A percentile compares a stretch with the other conserved stretches of the same genome.
These are phyloP conservation scores for Obelidium mucronatum DNA, from an alignment of 192 early-diverging fungal species.

Conservation along the genomic window DNA sequence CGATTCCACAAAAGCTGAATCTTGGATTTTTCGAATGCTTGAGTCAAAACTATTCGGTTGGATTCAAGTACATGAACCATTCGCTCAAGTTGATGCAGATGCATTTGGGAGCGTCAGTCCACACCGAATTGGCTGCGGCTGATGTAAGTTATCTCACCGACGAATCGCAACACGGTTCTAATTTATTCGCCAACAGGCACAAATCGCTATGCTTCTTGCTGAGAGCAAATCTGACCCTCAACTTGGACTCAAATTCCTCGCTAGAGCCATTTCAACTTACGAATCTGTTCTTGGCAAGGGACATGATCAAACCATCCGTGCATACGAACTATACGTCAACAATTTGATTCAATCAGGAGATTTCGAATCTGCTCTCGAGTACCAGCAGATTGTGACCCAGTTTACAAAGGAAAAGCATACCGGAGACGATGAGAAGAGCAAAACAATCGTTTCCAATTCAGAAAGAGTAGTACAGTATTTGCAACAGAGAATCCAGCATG, in stretches of 20 bases:
- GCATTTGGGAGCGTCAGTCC: slow-evolving; percentile 69
- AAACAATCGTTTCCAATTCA: slow-evolving; percentile 20
- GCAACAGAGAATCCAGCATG: not conserved
- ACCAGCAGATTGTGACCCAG: slow-evolving; percentile 33
- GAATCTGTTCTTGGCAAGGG: slow-evolving; percentile 71
- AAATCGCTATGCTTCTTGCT: slow-evolving; percentile 78
- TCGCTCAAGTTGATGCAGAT: slow-evolving; percentile 83
- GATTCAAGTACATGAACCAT: slow-evolving; percentile 82
- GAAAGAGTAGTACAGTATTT: not conserved
- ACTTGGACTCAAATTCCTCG: slow-evolving; percentile 72
- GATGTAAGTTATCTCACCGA: slow-evolving; percentile 57
- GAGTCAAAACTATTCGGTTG: slow-evolving; percentile 71
- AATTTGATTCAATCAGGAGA: slow-evolving; percentile 72
- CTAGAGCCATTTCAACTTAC: slow-evolving; percentile 73
- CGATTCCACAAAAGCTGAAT: slow-evolving; percentile 65
- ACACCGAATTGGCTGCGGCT: slow-evolving; percentile 88
- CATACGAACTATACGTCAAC: slow-evolving; percentile 80
- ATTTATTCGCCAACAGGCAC: slow-evolving; percentile 53
- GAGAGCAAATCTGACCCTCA: slow-evolving; percentile 63
- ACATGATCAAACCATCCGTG: slow-evolving; percentile 69
- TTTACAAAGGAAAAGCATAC: not conserved
- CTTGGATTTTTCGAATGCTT: slow-evolving; percentile 91
- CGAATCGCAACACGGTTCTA: not conserved
- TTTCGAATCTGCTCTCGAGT: slow-evolving; percentile 76
- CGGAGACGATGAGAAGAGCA: not conserved